Conservation (phyloP, 2,329 filamentous ascomycete species). For the Didymosphaeria variabile region DNA sequence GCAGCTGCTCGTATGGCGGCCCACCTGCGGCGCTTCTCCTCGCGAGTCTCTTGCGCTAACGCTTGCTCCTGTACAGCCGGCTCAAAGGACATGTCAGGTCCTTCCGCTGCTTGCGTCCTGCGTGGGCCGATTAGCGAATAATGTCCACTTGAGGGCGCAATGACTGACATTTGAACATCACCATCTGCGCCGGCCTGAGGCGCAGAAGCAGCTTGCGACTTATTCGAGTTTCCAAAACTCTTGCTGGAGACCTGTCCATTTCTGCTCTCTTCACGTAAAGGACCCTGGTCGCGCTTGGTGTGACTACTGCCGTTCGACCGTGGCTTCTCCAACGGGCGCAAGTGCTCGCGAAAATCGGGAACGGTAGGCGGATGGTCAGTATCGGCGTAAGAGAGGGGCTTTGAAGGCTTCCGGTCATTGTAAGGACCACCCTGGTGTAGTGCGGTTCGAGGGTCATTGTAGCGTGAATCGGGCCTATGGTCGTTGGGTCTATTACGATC, state of each 20-base stretch:
- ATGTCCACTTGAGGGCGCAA: background rate
- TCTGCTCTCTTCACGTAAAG: background rate
- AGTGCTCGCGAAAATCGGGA: slow-evolving; percentile 26
- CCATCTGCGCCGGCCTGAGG: slow-evolving; percentile 18
- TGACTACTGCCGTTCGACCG: slow-evolving; percentile 16
- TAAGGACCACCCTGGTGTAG: slow-evolving; percentile 13
- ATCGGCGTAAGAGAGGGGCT: slow-evolving; percentile 44
- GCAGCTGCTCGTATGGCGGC: slow-evolving; percentile 44
- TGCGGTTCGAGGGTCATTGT: slow-evolving; percentile 60
- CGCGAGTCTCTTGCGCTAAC: slow-evolving; percentile 41
- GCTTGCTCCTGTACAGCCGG: slow-evolving; percentile 32
- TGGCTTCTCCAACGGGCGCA: slow-evolving; percentile 20
- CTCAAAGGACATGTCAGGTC: slow-evolving; percentile 29
- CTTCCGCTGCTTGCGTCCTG: slow-evolving; percentile 30
- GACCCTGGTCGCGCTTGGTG: slow-evolving; percentile 10
- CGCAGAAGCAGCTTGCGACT: slow-evolving; percentile 1
- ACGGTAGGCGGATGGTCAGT: slow-evolving; percentile 55
- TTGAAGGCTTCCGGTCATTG: slow-evolving; percentile 28
- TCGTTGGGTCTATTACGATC: slow-evolving; percentile 59
- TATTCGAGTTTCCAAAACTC: background rate
- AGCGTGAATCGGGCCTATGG: slow-evolving; percentile 68
- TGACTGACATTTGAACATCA: slow-evolving; percentile 32
- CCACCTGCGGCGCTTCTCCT: slow-evolving; percentile 46
- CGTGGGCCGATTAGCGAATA: slow-evolving; percentile 18
- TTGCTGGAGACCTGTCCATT: background rate